These are phyloP conservation scores for Globisporangium lucens DNA, from an alignment of 352 stramenopile species.

Conservation along the genomic window DNA sequence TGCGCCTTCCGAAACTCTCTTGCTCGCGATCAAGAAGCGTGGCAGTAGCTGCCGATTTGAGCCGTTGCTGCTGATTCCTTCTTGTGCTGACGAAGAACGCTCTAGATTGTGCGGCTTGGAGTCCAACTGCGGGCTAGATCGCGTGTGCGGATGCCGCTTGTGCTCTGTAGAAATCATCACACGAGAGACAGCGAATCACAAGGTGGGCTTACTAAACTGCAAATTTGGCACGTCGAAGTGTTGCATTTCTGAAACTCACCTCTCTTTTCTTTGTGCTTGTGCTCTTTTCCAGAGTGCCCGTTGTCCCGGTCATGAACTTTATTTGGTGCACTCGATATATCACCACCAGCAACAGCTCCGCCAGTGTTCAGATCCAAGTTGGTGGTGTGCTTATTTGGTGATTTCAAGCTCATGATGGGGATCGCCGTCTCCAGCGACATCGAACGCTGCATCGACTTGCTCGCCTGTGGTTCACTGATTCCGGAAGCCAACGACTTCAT, in stretches of 20 bases:
- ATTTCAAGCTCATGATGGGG: background rate
- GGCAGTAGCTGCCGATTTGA: slow-evolving; percentile 33
- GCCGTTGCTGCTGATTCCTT: slow-evolving; percentile 7
- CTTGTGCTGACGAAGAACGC: slow-evolving; percentile 1
- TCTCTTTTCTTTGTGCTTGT: slow-evolving; percentile 9
- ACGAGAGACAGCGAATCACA: background rate
- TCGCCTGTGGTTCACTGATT: background rate
- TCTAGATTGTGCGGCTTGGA: background rate
- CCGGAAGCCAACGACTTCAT: background rate
- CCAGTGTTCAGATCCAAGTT: background rate
- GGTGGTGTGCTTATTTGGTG: background rate
- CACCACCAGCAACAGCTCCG: background rate
- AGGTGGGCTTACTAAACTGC: background rate
- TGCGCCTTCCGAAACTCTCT: slow-evolving; percentile 17
- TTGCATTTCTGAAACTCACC: background rate
- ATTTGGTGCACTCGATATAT: background rate
- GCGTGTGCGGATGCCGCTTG: slow-evolving; percentile 4
- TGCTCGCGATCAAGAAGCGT: slow-evolving; percentile 43
- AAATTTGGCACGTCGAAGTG: background rate
- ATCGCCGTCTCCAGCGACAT: slow-evolving; percentile 6
- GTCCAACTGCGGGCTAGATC: background rate
- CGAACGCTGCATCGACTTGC: slow-evolving; percentile 6
- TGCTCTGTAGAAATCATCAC: background rate
- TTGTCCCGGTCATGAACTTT: background rate
- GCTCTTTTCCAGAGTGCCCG: background rate